Evolutionary conservation across 1,284 basidiomycete species (phyloP).

Genomic region (Cryptococcus deneoformans): DNA sequence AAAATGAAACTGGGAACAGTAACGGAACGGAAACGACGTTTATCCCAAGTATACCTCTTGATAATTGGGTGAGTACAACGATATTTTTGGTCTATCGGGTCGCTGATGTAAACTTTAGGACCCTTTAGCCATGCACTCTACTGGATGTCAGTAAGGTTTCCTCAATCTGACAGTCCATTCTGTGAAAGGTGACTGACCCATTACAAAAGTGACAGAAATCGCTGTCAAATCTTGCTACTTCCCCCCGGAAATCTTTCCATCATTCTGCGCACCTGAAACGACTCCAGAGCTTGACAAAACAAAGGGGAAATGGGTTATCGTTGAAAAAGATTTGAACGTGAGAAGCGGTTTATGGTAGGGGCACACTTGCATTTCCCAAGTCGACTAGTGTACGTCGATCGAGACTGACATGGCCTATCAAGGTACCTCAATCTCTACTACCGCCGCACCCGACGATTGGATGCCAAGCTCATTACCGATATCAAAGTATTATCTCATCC

Average conservation of each 20-base stretch:
- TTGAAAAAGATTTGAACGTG: constrained; percentile 70
- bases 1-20: constrained; percentile 55
- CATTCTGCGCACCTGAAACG: constrained; percentile 65
- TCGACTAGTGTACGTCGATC: background rate
- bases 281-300: constrained; percentile 70
- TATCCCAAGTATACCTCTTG: constrained; percentile 67
- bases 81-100: background rate
- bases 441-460: constrained; percentile 67
- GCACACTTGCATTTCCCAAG: constrained; percentile 20
- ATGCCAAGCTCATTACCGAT: constrained; percentile 42
- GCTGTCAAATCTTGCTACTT: constrained; percentile 67
- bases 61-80: constrained; percentile 60
- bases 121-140: constrained; percentile 74
- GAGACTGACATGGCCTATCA: background rate
- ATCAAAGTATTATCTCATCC: constrained; percentile 35
- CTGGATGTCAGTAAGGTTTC: constrained; percentile 57
- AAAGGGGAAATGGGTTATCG: constrained; percentile 83
- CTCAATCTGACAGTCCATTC: background rate
- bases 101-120: constrained; percentile 26
- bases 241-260: constrained; percentile 56
- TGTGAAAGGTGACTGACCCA: background rate
- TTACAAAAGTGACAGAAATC: constrained; percentile 64
- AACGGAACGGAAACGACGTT: constrained; percentile 46
- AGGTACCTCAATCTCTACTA: constrained; percentile 69
- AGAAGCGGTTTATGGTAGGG: constrained; percentile 58